phyloP scores from a whole-genome alignment of 2,329 filamentous ascomycete genomes.

The Ceratocystiopsis brevicomis region DNA sequence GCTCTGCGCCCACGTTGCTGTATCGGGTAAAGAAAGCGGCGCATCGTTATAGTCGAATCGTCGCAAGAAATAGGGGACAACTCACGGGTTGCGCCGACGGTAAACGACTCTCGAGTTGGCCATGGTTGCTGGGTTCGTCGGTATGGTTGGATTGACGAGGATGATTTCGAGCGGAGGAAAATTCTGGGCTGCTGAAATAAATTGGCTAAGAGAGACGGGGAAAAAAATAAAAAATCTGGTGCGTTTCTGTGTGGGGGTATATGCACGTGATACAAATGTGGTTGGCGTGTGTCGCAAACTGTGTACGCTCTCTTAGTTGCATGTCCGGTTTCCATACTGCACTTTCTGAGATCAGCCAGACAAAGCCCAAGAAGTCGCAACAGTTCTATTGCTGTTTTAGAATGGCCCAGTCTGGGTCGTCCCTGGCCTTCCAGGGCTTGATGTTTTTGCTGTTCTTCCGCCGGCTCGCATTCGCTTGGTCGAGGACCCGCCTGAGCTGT shows the following conservation, averaged over 20 bases:
- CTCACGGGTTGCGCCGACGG: slow-evolving; percentile 67
- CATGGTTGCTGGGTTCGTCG: slow-evolving; percentile 33
- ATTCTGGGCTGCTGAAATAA: slow-evolving; percentile 1
- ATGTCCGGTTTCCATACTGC: too few species aligned
- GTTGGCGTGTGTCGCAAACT: neutral
- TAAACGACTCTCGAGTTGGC: slow-evolving; percentile 42
- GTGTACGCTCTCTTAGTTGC: neutral
- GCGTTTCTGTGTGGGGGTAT: slow-evolving; percentile 5
- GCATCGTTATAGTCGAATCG: neutral
- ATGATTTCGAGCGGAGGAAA: slow-evolving; percentile 1
- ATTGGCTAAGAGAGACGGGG: slow-evolving; percentile 1
- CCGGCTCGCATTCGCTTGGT: slow-evolving; percentile 32
- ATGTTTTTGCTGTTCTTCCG: slow-evolving; percentile 36
- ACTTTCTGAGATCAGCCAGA: too few species aligned
- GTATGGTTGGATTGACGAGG: slow-evolving; percentile 11
- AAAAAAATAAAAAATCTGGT: slow-evolving; percentile 9
- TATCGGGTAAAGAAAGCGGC: neutral
- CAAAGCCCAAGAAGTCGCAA: too few species aligned
- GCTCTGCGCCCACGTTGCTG: too few species aligned
- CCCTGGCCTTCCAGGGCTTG: slow-evolving; percentile 37
- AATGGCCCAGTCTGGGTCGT: slow-evolving; percentile 39
- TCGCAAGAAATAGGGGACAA: slow-evolving; percentile 11
- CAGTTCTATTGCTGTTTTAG: too few species aligned
- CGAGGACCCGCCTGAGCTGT: slow-evolving; percentile 29
- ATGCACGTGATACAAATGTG: slow-evolving; percentile 7